These are phyloP conservation scores for Haberlea rhodopensis DNA, from an alignment of 257 asterid genomes.

Conservation along the genomic window DNA sequence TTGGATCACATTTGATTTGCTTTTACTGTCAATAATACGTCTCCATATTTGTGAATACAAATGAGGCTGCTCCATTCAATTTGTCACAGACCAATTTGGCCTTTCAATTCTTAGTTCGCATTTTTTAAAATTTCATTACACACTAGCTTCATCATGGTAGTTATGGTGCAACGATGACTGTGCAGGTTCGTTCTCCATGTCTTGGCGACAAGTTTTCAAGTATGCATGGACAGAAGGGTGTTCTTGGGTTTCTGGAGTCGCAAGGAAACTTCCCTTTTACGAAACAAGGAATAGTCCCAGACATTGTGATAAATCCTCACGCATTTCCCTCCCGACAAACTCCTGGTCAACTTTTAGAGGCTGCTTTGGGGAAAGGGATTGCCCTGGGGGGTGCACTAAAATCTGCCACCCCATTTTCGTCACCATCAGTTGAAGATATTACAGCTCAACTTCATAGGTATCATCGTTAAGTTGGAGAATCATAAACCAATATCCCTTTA, in stretches of 20 bases:
- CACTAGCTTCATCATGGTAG: constrained; percentile 2
- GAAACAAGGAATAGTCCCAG: constrained; percentile 85
- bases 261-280: constrained; percentile 95
- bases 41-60: neutral
- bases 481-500: too few relatives aligned
- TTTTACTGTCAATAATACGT: neutral
- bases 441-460: constrained; percentile 85
- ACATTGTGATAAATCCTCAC: constrained; percentile 90
- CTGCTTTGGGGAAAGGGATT: constrained; percentile 87
- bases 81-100: neutral
- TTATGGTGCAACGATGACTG: neutral
- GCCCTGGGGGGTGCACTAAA: constrained; percentile 72
- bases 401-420: constrained; percentile 88
- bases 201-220: constrained; percentile 96
- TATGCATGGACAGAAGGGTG: constrained; percentile 99
- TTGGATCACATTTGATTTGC: neutral
- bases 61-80: neutral
- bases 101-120: neutral
- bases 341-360: constrained; percentile 89
- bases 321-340: constrained; percentile 98
- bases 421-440: constrained; percentile 69
- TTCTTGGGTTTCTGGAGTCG: constrained; percentile 79
- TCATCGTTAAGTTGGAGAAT: neutral
- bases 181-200: constrained; percentile 91
- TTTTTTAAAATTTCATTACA: constrained; percentile 1